A percentile compares a stretch with the other conserved stretches of the same genome.
These are phyloP conservation scores for Penicillium occitanis DNA, from an alignment of 2,329 filamentous ascomycete species.

Conservation along the genomic window DNA sequence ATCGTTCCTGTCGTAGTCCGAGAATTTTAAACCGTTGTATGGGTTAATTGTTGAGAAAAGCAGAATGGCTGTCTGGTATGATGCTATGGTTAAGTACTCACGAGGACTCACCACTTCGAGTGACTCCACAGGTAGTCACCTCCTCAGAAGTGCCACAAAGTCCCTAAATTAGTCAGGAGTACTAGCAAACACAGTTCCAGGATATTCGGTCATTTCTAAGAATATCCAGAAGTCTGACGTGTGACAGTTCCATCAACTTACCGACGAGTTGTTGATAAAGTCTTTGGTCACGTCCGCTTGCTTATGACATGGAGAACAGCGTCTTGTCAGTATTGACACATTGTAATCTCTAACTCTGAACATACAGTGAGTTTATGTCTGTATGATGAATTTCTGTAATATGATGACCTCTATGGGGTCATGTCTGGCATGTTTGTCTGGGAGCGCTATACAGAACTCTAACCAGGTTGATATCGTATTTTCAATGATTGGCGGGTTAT, in stretches of 20 bases:
- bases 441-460: not conserved
- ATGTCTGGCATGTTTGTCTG: not conserved
- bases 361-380: not conserved
- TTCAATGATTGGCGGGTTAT: not conserved
- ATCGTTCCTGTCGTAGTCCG: not conserved
- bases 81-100: not conserved
- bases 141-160: not conserved
- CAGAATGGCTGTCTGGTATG: not conserved
- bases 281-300: not conserved
- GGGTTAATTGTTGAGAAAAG: not conserved
- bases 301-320: not conserved
- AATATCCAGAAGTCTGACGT: not conserved
- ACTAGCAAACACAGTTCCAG: not conserved
- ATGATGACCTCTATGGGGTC: not conserved
- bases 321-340: not conserved
- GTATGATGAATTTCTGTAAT: not conserved
- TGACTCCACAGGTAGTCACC: not conserved
- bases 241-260: not conserved
- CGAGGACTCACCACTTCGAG: not conserved
- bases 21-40: not conserved
- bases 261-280: not conserved
- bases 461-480: not conserved
- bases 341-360: not conserved
- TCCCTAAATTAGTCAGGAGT: not conserved
- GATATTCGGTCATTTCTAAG: not conserved